phyloP scores from a whole-genome alignment of 225 moss, liverwort and hornwort species.

The Pleurozium schreberi region DNA sequence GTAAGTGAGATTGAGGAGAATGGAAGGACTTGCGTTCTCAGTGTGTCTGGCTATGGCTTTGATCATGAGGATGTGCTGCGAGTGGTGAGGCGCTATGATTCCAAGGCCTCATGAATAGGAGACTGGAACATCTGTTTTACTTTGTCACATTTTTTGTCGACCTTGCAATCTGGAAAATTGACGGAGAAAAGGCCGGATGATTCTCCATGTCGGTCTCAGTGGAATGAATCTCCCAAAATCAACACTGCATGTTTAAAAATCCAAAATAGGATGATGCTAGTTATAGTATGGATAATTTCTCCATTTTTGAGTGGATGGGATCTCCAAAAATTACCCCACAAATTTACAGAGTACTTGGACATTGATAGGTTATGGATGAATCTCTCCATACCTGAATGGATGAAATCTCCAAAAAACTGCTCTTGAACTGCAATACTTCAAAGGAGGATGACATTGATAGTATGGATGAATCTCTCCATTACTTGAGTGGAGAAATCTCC shows the following conservation, averaged over 20 bases:
- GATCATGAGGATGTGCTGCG: slow-evolving; percentile 1
- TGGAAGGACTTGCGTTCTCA: neutral
- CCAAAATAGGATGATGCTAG: too few species aligned
- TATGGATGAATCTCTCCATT: neutral
- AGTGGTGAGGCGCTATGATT: slow-evolving; percentile 6
- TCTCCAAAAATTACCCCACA: neutral
- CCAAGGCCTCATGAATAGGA: neutral
- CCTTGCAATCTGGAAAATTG: too few species aligned
- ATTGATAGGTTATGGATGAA: neutral
- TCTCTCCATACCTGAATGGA: neutral
- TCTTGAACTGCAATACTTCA: neutral
- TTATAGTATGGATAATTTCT: neutral
- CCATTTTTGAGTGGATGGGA: neutral
- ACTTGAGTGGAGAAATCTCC: neutral
- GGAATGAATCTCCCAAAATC: neutral
- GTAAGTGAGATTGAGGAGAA: slow-evolving; percentile 15
- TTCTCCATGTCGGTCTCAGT: neutral
- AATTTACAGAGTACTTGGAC: neutral
- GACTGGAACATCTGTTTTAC: neutral
- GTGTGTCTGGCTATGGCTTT: slow-evolving; percentile 27
- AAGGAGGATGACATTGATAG: neutral
- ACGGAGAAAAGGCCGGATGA: too few species aligned
- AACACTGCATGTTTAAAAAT: neutral
- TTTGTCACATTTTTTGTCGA: too few species aligned
- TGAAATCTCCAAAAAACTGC: too few species aligned